Base-by-base conservation (phyloP, 805 yeast genomes). In the Myxozyma nipponensis region DNA sequence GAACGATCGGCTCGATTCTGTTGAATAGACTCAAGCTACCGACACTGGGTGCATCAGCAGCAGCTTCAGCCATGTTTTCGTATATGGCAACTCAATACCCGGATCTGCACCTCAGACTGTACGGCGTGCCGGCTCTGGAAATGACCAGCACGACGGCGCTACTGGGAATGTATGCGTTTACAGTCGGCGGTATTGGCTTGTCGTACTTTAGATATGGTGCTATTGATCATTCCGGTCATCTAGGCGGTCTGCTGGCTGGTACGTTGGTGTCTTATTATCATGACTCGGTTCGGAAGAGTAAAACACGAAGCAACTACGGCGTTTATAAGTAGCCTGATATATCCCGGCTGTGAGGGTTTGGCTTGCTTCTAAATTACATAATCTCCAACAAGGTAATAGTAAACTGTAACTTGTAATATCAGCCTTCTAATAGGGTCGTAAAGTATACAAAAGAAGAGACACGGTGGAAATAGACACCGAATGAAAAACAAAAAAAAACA, bases 1-100 rank as follows among this genome's bases (percentile, higher is more conserved):
- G 56, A 6, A 21, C 55, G 18, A 28, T 53, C 28, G 46, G 43
- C 15, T 32, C 46, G n/a, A 22, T 45, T 6, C 22, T 46, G 30
- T 40, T 53, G 25, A 47, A 46, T 25, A 47, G 55, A 26, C 18
- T 35, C 3, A 39, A 39, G 6, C 46, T 39, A 4, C 57, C 57
- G 4, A 50, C 57, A 7, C 47, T 53, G 3, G 57, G 57, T 32
- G 57, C 57, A 15, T 53, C 57, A 15, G 57, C 56, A 15, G 57
- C 46, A 18, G 40, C 52, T 28, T 43, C 50, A 49, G 57, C 47
- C 32, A 50, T 53, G 51, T 50, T 53, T 18, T 37, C 57, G 9
- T 53, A 42, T 39, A 19, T 51, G 37, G 54, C 48, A n/a, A 34
- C 40, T 22, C 38, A 37, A 36, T 15, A 17, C 13, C 57, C 57